These are phyloP conservation scores for Echeveria elegans DNA, from an alignment of 164 flowering plant genomes.

Conservation along the genomic window DNA sequence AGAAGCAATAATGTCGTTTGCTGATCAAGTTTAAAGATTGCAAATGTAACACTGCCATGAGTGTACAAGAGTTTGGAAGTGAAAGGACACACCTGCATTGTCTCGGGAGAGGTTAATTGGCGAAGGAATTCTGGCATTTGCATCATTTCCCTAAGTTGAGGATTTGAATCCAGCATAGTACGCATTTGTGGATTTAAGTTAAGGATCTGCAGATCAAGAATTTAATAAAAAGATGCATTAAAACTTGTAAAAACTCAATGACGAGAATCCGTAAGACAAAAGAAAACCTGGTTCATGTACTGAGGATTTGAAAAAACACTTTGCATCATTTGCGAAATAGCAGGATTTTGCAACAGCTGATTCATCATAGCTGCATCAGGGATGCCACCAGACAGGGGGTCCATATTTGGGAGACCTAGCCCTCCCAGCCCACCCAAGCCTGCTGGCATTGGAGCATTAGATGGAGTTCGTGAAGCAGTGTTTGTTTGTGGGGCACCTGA, in stretches of 20 bases:
- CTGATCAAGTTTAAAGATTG: not conserved
- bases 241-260: too few species aligned
- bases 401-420: conserved; percentile 65
- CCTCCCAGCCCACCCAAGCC: conserved; percentile 44
- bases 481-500: conserved; percentile 53
- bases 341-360: conserved; percentile 83
- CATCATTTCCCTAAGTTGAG: conserved; percentile 63
- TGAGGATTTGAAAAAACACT: conserved; percentile 38
- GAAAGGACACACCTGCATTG: conserved; percentile 29
- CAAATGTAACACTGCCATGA: not conserved
- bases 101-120: conserved; percentile 56
- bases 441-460: conserved; percentile 48
- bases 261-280: not conserved
- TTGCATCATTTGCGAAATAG: conserved; percentile 81
- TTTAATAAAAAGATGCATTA: too few species aligned
- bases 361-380: conserved; percentile 48
- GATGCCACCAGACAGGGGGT: conserved; percentile 40
- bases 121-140: conserved; percentile 67
- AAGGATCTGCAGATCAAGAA: not conserved
- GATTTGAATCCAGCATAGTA: conserved; percentile 31
- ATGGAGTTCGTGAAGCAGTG: conserved; percentile 33
- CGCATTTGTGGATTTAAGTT: conserved; percentile 29
- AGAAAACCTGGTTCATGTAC: conserved; percentile 32
- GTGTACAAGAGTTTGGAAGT: not conserved
- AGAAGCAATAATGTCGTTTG: not conserved